These are phyloP conservation scores for Rubus idaeus DNA, from an alignment of 306 rosid species.

Conservation along the genomic window DNA sequence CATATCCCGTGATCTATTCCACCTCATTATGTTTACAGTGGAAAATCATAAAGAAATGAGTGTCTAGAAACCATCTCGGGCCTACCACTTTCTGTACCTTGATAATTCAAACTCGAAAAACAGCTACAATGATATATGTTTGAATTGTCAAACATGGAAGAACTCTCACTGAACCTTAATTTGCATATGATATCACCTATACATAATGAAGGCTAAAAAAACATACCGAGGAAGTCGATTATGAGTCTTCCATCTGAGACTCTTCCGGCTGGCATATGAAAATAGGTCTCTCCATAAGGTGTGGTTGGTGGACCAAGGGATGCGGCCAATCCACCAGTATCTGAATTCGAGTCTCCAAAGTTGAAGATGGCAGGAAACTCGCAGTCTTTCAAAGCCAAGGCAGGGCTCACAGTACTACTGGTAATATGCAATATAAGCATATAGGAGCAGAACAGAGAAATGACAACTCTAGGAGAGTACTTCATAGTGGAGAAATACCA, in stretches of 20 bases:
- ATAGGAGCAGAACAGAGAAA: not conserved
- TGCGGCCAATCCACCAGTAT: constrained; percentile 49
- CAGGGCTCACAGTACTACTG: constrained; percentile 8
- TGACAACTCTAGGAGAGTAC: not conserved
- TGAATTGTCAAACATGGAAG: not conserved
- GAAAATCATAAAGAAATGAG: not conserved
- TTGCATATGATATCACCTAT: not conserved
- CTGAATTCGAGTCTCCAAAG: constrained; percentile 58
- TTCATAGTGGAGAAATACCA: not conserved
- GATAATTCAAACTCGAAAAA: not conserved
- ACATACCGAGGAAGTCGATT: constrained; percentile 48
- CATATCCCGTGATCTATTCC: not conserved
- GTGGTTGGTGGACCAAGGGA: constrained; percentile 2
- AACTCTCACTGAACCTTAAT: not conserved
- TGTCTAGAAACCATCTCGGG: not conserved
- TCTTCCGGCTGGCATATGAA: constrained; percentile 39
- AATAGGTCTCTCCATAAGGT: constrained; percentile 56
- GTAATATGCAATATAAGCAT: not conserved
- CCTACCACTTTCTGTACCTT: not conserved
- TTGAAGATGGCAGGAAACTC: constrained; percentile 51
- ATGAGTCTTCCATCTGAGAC: constrained; percentile 44
- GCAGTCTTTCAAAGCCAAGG: constrained; percentile 21
- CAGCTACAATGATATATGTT: not conserved
- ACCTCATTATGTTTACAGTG: not conserved
- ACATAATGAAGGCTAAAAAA: not conserved